These are phyloP conservation scores for Noccaea bulbosa DNA, from an alignment of 345 rosid species.

Conservation along the genomic window DNA sequence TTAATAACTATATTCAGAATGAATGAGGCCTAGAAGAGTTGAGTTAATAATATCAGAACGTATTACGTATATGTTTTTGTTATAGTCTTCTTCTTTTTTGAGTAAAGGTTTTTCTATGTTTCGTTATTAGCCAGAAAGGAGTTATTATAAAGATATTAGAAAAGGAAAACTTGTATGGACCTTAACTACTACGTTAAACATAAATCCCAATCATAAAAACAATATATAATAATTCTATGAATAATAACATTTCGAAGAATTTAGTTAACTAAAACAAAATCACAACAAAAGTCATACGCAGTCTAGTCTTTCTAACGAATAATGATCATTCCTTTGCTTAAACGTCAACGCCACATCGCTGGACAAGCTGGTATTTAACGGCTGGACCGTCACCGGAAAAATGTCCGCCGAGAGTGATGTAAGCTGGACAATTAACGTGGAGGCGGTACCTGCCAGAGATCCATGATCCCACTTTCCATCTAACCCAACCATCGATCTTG, in stretches of 20 bases:
- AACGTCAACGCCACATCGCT: conserved; percentile 68
- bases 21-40: neutral
- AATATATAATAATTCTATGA: neutral
- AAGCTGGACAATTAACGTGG: conserved; percentile 65
- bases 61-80: neutral
- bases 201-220: neutral
- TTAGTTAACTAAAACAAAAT: conserved; percentile 18
- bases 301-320: conserved; percentile 21
- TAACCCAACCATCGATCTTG: conserved; percentile 79
- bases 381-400: conserved; percentile 55
- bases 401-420: conserved; percentile 53
- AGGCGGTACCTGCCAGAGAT: conserved; percentile 64
- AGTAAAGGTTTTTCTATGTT: too few species aligned
- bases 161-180: conserved; percentile 6
- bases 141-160: neutral
- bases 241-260: conserved; percentile 4
- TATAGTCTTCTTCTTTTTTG: neutral
- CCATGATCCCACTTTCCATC: conserved; percentile 77
- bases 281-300: conserved; percentile 16
- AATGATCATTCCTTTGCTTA: conserved; percentile 38
- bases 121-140: neutral
- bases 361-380: conserved; percentile 65
- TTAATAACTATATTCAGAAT: neutral
- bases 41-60: neutral
- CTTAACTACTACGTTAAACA: conserved; percentile 15